Base-by-base conservation (phyloP, 805 yeast genomes). In the Yamadazyma paraphyllophila region DNA sequence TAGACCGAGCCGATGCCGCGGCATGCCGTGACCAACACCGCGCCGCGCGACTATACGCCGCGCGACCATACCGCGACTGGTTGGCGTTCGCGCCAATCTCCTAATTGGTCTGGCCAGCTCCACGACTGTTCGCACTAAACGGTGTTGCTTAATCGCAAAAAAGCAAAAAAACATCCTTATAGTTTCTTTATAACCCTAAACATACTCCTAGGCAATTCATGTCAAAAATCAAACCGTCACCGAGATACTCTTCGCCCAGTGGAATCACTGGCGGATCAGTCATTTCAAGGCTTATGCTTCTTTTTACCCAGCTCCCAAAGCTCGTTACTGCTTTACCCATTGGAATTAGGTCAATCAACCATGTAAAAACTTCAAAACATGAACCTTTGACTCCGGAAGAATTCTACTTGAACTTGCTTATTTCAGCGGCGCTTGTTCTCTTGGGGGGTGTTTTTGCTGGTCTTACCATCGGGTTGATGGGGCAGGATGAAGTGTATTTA, bases 401-500 rank as follows among this genome's bases (percentile, higher is more conserved):
- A 51, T 76, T 74, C 51, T 76, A 74, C 57, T 52, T 73, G 30
- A 78, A 80, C 55, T 61, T 80, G 54, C 42, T 69, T 41, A 69
- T 83, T 11, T 83, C 94, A 1, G 73, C 77, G 6, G 52, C 70
- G 16, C 71, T 88, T 17, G 95, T 88, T 1, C 57, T 88, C 30
- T 71, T 85, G 3, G 96, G 96, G 47, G 96, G 96, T 54, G 82
- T 86, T n/a, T 88, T 88, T 73, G 96, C 96, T 4, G 96, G 96
- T 7, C 74, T 92, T 36, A 94, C 99, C n/a, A 72, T 92, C 40
- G 98, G 94, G 2, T 76, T 92, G 9, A 92, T 92, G 99, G 98
- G 98, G 54, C 98, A 92, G 65, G 98, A 92, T 64, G 98, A 92
- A 65, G 92, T 92, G 17, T 88, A 91, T 58, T 74, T 92, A 50